These are phyloP conservation scores for Berberis vulgaris DNA, from an alignment of 164 flowering plant species.

Conservation along the genomic window DNA sequence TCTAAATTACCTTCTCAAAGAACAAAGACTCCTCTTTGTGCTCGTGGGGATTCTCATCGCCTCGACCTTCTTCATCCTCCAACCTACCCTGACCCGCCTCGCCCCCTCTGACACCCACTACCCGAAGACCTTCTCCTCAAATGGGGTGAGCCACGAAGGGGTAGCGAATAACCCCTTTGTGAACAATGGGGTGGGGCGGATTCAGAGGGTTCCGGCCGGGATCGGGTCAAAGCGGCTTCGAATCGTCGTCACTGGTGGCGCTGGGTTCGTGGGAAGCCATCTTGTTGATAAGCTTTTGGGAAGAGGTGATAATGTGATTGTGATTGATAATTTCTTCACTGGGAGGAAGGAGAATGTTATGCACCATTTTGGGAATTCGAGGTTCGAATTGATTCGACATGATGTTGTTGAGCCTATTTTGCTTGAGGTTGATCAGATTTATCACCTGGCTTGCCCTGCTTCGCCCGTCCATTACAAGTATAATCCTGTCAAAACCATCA, in stretches of 20 bases:
- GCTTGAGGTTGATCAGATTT: slow-evolving; percentile 95
- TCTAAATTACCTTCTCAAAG: slow-evolving; percentile 60
- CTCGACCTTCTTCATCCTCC: slow-evolving; percentile 76
- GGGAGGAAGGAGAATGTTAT: slow-evolving; percentile 92
- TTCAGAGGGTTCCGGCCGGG: slow-evolving; percentile 55
- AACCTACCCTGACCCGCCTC: slow-evolving; percentile 45
- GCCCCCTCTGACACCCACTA: slow-evolving; percentile 20
- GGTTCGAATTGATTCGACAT: slow-evolving; percentile 87
- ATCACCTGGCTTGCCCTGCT: slow-evolving; percentile 94
- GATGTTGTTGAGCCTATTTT: slow-evolving; percentile 97
- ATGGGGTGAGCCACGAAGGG: neutral
- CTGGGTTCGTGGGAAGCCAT: slow-evolving; percentile 95
- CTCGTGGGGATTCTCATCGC: slow-evolving; percentile 79
- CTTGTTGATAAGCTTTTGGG: slow-evolving; percentile 77
- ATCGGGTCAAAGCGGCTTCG: slow-evolving; percentile 41
- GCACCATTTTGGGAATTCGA: slow-evolving; percentile 74
- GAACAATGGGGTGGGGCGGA: neutral
- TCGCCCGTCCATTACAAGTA: slow-evolving; percentile 96
- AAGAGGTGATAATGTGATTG: slow-evolving; percentile 85
- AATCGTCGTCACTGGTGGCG: slow-evolving; percentile 92
- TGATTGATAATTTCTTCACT: slow-evolving; percentile 90
- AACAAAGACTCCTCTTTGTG: slow-evolving; percentile 76
- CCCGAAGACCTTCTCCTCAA: slow-evolving; percentile 3
- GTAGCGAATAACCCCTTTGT: neutral
- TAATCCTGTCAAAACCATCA: slow-evolving; percentile 92